Evolutionary conservation across 306 rosid species (phyloP).

Genomic region (Cicer bijugum): DNA sequence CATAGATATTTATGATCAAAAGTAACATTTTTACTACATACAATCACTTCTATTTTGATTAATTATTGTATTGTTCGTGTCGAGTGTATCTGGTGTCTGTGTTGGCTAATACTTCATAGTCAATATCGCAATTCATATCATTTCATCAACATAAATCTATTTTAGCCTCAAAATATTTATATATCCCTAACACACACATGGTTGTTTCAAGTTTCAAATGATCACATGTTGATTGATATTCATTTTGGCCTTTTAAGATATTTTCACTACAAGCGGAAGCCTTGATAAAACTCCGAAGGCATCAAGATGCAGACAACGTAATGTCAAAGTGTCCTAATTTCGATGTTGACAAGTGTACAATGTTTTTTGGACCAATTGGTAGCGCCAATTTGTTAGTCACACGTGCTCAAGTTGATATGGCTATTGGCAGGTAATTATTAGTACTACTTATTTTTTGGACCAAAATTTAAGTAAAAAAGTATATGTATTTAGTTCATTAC

Average conservation of each 20-base stretch:
- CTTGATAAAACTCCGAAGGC: slow-evolving; percentile 68
- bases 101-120: too few relatives aligned
- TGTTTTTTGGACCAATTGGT: slow-evolving; percentile 77
- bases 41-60: too few relatives aligned
- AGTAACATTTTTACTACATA: too few relatives aligned
- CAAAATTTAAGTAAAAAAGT: too few relatives aligned
- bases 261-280: slow-evolving; percentile 86
- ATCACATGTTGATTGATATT: background rate
- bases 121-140: too few relatives aligned
- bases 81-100: too few relatives aligned
- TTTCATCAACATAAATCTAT: too few relatives aligned
- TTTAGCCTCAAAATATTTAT: too few relatives aligned
- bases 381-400: slow-evolving; percentile 65
- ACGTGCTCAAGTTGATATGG: slow-evolving; percentile 71
- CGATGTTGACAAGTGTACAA: slow-evolving; percentile 66
- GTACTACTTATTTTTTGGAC: background rate
- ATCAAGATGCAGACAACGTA: slow-evolving; percentile 77
- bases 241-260: slow-evolving; percentile 53
- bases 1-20: too few relatives aligned
- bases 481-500: background rate
- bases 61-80: too few relatives aligned
- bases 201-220: background rate
- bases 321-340: slow-evolving; percentile 68
- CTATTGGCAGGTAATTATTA: slow-evolving; percentile 74
- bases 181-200: background rate